These are phyloP conservation scores for Sphenostylis stenocarpa DNA, from an alignment of 306 rosid genomes.

Conservation along the genomic window DNA sequence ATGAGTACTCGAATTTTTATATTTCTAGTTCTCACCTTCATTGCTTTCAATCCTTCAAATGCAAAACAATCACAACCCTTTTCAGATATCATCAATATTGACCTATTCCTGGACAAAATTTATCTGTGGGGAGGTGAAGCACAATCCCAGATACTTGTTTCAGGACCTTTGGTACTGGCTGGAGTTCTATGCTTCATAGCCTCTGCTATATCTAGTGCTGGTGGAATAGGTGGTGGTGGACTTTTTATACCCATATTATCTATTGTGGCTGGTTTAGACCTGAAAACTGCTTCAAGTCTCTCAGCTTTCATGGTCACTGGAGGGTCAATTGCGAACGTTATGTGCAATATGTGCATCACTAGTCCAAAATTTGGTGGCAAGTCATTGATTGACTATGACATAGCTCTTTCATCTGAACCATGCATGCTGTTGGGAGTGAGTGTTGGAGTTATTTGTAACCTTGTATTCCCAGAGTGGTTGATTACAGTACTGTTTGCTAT, in stretches of 20 bases:
- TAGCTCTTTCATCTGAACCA: constrained; percentile 81
- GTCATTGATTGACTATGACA: constrained; percentile 69
- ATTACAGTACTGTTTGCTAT: constrained; percentile 64
- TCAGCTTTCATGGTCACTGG: constrained; percentile 98
- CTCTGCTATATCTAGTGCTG: constrained; percentile 81
- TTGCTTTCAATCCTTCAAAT: constrained; percentile 38
- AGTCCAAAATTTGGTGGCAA: constrained; percentile 51
- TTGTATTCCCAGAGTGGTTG: constrained; percentile 87
- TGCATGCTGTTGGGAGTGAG: constrained; percentile 88
- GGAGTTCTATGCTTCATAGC: constrained; percentile 68
- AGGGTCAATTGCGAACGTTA: constrained; percentile 80
- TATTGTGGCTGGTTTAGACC: constrained; percentile 71
- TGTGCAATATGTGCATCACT: constrained; percentile 45
- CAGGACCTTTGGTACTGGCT: constrained; percentile 48
- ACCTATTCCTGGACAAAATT: constrained; percentile 32
- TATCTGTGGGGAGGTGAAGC: constrained; percentile 30
- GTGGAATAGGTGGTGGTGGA: constrained; percentile 91
- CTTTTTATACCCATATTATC: constrained; percentile 76
- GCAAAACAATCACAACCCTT: constrained; percentile 55
- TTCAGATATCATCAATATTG: constrained; percentile 34
- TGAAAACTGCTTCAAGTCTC: constrained; percentile 75
- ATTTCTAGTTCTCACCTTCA: constrained; percentile 41
- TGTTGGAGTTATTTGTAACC: constrained; percentile 82
- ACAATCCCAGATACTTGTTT: constrained; percentile 31
- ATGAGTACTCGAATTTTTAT: constrained; percentile 38